Conservation (phyloP, 2,329 filamentous ascomycete species). For the Hymenoscyphus fructigenus region DNA sequence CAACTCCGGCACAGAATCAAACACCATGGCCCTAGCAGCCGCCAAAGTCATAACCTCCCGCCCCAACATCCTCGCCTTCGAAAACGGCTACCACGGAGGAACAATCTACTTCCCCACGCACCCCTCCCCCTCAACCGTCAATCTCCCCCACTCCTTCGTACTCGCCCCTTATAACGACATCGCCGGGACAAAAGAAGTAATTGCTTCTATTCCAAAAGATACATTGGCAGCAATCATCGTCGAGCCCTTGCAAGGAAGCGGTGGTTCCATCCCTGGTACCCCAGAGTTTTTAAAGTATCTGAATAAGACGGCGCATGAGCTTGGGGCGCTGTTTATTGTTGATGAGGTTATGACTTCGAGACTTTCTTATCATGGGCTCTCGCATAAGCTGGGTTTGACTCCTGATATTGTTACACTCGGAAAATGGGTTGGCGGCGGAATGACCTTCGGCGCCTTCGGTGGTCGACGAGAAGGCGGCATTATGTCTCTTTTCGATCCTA, state of each 20-base stretch:
- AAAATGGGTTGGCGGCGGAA: not conserved
- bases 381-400: not conserved
- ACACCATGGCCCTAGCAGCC: constrained; percentile 55
- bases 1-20: constrained; percentile 67
- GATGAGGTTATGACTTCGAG: not conserved
- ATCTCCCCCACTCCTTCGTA: not conserved
- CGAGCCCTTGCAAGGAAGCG: not conserved
- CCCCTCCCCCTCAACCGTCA: constrained; percentile 35
- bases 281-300: not conserved
- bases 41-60: constrained; percentile 25
- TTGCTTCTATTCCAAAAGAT: not conserved
- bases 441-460: not conserved
- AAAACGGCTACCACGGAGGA: constrained; percentile 20
- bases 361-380: not conserved
- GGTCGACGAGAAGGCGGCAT: not conserved
- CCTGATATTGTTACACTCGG: not conserved
- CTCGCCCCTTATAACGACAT: not conserved
- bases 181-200: not conserved
- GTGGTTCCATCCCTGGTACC: not conserved
- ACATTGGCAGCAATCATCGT: not conserved
- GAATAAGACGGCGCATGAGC: not conserved
- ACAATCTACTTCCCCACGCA: constrained; percentile 47
- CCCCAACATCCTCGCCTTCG: constrained; percentile 29
- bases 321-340: not conserved
- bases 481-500: not conserved